Evolutionary conservation across 2,329 filamentous ascomycete species (phyloP), one percentile per base, ranked within the genome.

Genomic region (Endoconidiophora polonica): DNA sequence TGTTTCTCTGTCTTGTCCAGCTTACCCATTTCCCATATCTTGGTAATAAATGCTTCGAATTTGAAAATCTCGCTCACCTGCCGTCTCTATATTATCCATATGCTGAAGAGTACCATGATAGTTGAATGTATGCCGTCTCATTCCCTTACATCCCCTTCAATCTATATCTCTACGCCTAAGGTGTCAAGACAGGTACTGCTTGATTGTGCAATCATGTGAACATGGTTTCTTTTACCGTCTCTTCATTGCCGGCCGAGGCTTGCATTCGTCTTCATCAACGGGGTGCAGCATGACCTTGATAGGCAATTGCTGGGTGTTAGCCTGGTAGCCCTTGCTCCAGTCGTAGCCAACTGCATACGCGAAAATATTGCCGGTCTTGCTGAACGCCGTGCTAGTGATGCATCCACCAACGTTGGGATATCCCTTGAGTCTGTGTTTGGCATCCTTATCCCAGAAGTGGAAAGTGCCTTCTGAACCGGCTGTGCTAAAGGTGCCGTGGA

Each of bases 401-500:
- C 83, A 86, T 52, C 88, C 88, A 16, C 84, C 83, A 4, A 87
- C 83, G 22, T 76, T 73, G 44, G 85, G 85, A 61, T 88, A 98
- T 12, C 91, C 91, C 72, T 91, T 91, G 54, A 91, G 74, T 37
- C 85, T 74, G 66, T 91, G 84, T 67, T 91, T 91, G 53, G 85
- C 85, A 59, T 90, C 83, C 68, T 88, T 88, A 60, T 98, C 91
- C 85, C 85, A 91, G 73, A 90, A 91, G 69, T 91, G 85, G 72
- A 96, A 98, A 1, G 91, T 95, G 49, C 91, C 91, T 65, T 98
- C 91, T 33, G 81, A 84, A 50, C 91, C 91, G 44, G 91, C 87
- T 2, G 91, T 98, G 67, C 84, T 93, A 70, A 98, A 98, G n/a
- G 91, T 98, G 60, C 91, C 91, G 65, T 95, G 88, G 10, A 84